Evolutionary conservation across 1,139 yeast genomes (phyloP).

Genomic region (Pichia sp.): DNA sequence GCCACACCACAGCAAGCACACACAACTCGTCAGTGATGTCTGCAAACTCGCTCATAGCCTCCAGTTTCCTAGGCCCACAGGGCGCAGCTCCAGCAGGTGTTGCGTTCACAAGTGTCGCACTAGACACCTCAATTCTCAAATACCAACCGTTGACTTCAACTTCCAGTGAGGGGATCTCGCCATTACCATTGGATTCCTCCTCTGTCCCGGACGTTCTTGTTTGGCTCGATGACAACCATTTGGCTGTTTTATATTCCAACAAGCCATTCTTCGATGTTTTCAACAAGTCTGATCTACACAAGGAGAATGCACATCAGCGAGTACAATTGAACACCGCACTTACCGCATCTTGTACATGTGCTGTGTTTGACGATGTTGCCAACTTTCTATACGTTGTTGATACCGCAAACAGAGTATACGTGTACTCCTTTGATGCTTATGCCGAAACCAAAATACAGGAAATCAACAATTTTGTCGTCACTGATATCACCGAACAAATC

Average conservation of each 20-base stretch:
- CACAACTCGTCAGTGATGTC: too few species aligned
- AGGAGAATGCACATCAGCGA: slow-evolving; percentile 5
- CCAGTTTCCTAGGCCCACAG: slow-evolving; percentile 6
- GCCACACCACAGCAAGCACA: too few species aligned
- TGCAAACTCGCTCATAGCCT: slow-evolving; percentile 8
- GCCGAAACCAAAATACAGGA: slow-evolving; percentile 3
- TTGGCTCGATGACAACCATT: slow-evolving; percentile 10
- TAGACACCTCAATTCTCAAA: slow-evolving; percentile 68
- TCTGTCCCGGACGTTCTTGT: slow-evolving; percentile 7
- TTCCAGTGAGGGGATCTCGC: slow-evolving; percentile 3
- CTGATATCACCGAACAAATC: slow-evolving; percentile 8
- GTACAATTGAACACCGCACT: slow-evolving; percentile 6
- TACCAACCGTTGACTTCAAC: slow-evolving; percentile 39
- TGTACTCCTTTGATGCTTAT: slow-evolving; percentile 8
- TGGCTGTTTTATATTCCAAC: slow-evolving; percentile 9
- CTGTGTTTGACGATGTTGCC: not conserved
- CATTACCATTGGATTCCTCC: slow-evolving; percentile 5
- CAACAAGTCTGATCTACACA: slow-evolving; percentile 3
- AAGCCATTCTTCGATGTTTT: slow-evolving; percentile 12
- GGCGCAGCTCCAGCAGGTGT: slow-evolving; percentile 9
- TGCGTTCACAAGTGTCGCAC: slow-evolving; percentile 62
- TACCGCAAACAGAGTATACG: slow-evolving; percentile 11
- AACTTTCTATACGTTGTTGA: slow-evolving; percentile 10
- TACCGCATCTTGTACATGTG: slow-evolving; percentile 10
- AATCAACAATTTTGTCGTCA: slow-evolving; percentile 5